phyloP scores from a whole-genome alignment of 495 filamentous ascomycete species.

The Xylaria telfairii region DNA sequence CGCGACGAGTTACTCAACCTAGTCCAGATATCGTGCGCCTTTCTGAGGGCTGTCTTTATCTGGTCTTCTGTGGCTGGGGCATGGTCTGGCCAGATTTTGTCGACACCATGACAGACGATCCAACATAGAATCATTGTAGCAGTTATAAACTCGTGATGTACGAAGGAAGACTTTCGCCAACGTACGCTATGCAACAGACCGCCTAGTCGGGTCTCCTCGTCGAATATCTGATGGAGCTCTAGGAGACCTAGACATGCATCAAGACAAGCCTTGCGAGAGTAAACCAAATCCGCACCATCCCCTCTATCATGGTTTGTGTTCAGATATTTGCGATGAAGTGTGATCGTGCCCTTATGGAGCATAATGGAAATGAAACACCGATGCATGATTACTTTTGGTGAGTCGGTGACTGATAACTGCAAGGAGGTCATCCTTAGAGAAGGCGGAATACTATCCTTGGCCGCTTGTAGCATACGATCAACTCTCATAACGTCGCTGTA shows the following conservation, averaged over 20 bases:
- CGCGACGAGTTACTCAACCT: conserved; percentile 13
- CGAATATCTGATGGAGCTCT: conserved; percentile 34
- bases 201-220: conserved; percentile 37
- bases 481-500: conserved; percentile 48
- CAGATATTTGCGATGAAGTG: conserved; percentile 49
- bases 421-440: conserved; percentile 41
- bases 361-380: conserved; percentile 43
- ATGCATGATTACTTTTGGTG: conserved; percentile 44
- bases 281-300: conserved; percentile 30
- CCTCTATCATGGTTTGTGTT: conserved; percentile 29
- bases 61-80: not conserved
- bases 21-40: conserved; percentile 9
- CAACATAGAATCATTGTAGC: conserved; percentile 44
- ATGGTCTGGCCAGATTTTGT: conserved; percentile 11
- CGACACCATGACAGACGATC: conserved; percentile 31
- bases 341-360: conserved; percentile 45
- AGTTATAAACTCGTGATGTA: conserved; percentile 38
- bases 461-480: conserved; percentile 45
- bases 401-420: conserved; percentile 43
- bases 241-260: conserved; percentile 29
- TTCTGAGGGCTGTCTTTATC: conserved; percentile 13
- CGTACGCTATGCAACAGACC: conserved; percentile 37
- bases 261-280: conserved; percentile 31
- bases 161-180: conserved; percentile 35
- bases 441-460: conserved; percentile 40